Conservation (phyloP, 2,329 filamentous ascomycete species). For the Fusarium continuum region DNA sequence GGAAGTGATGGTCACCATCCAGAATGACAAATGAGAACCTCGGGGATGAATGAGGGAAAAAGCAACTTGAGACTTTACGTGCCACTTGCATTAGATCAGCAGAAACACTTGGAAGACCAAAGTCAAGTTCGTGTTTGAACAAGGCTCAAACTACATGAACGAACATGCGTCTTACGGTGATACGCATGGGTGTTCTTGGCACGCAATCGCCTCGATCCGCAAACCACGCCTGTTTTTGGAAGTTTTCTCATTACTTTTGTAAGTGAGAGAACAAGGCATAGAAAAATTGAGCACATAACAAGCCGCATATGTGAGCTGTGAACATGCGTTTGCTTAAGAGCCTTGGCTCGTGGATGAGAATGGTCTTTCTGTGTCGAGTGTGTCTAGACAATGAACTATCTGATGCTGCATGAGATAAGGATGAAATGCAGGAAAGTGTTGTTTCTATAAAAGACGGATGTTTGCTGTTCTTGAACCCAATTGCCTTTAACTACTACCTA, state of each 20-base stretch:
- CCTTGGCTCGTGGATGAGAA: background rate
- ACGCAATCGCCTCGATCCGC: background rate
- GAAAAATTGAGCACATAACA: background rate
- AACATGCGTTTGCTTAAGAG: background rate
- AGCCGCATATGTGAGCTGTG: background rate
- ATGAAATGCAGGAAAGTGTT: too few relatives aligned
- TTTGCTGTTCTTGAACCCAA: too few relatives aligned
- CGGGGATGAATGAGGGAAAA: conserved; percentile 17
- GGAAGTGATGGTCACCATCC: background rate
- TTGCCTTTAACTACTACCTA: too few relatives aligned
- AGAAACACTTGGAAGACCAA: background rate
- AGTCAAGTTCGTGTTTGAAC: background rate
- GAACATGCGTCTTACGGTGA: conserved; percentile 1
- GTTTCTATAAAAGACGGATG: too few relatives aligned
- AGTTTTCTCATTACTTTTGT: background rate
- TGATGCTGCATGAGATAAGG: background rate
- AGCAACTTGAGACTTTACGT: conserved; percentile 11
- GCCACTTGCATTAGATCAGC: background rate
- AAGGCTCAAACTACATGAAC: background rate
- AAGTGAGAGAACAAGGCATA: background rate
- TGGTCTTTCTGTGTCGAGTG: conserved; percentile 14
- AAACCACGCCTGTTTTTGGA: background rate
- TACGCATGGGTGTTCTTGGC: background rate
- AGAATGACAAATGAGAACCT: background rate
- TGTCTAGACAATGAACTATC: too few relatives aligned